These are phyloP conservation scores for Babesia sp. DNA, from an alignment of 169 alveolate genomes.

Conservation along the genomic window DNA sequence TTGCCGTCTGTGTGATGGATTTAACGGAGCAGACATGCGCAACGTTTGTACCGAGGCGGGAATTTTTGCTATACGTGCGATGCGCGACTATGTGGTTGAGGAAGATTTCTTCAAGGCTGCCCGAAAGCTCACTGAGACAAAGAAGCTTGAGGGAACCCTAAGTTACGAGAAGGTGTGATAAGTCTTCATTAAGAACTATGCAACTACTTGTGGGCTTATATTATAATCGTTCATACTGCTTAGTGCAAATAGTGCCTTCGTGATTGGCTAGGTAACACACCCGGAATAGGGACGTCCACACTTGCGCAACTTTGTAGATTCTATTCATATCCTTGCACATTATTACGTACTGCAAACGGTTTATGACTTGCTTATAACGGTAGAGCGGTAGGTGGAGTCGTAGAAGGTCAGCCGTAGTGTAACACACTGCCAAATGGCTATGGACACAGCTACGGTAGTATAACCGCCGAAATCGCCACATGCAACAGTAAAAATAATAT, in stretches of 20 bases:
- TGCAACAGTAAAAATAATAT: background rate
- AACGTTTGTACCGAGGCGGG: slow-evolving; percentile 99
- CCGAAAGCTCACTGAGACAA: slow-evolving; percentile 93
- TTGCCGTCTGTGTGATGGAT: slow-evolving; percentile 94
- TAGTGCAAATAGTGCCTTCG: no score
- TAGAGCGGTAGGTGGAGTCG: no score
- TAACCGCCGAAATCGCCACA: background rate
- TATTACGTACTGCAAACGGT: no score
- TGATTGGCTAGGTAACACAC: no score
- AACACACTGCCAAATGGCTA: background rate
- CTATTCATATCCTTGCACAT: no score
- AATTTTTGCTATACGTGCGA: slow-evolving; percentile 93
- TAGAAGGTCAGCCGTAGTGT: background rate
- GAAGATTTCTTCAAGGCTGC: slow-evolving; percentile 98
- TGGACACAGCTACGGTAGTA: background rate
- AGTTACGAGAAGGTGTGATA: slow-evolving; percentile 87
- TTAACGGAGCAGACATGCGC: slow-evolving; percentile 99
- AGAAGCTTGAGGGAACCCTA: slow-evolving; percentile 94
- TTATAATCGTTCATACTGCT: background rate
- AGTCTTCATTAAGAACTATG: background rate
- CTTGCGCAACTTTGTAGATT: no score
- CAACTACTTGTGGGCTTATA: background rate
- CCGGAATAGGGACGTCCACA: no score
- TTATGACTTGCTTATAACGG: no score
- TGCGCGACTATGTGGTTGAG: slow-evolving; percentile 95